Base-by-base conservation (phyloP, 2,329 filamentous ascomycete genomes). In the Aspergillus fumigatiaffinis region DNA sequence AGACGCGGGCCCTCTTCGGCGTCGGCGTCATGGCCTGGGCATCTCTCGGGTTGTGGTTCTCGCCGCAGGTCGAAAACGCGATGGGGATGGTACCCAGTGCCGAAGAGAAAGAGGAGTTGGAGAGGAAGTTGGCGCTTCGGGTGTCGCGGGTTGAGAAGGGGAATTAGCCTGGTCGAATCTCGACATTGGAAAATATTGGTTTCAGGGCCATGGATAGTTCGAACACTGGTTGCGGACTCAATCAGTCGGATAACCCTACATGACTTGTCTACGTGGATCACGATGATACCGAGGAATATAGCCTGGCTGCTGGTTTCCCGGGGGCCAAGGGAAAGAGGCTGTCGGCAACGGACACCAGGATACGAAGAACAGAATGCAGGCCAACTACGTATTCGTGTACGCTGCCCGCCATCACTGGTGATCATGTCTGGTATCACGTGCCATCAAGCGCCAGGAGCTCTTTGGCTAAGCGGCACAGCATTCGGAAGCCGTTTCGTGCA, bases 11-110 rank as follows among this genome's bases (percentile, higher is more conserved):
- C 46, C 76, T 87, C 50, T 81, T 96, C 61, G 92, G 92, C 64
- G 71, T 86, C 51, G 88, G 86, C 65, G 76, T 96, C 63, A 85
- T 96, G 68, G 84, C 84, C 35, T 96, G 91, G 84, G 91, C 90
- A 14, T 77, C 80, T 44, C 77, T 85, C 44, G 92, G 91, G 17
- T 80, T 94, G n/a, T 87, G 88, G 69, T 69, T 90, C 20, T 86
- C 88, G 4, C 89, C 93, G 69, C 80, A 81, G 56, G 85, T 88
- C 17, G 92, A 93, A 75, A 83, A 89, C 69, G 85, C 82, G 46
- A 82, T 92, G 59, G 89, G 89, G 6, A 83, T 91, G 72, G 86
- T 83, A 42, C 84, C 92, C 1, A 88, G 86, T 0, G 86, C 90
- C 60, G 80, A 88, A 68, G 91, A 96, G 69, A 87, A 85, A 71